Evolutionary conservation across 176 grass and related monocot species (phyloP).

Genomic region (Poa pratensis): DNA sequence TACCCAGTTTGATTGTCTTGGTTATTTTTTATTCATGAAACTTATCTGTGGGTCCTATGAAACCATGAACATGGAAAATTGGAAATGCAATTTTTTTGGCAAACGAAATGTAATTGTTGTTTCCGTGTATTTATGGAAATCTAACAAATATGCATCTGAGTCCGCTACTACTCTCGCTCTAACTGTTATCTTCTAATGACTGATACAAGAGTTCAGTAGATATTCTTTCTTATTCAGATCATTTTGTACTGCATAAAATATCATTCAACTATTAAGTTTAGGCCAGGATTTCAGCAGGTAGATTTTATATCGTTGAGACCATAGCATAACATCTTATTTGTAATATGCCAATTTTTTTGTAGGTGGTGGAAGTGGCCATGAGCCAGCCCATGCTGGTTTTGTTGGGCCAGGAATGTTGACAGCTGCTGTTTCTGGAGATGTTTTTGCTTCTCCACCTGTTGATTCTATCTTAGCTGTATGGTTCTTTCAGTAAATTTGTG

Average conservation of each 20-base stretch:
- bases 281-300: background rate
- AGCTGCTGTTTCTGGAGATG: constrained; percentile 92
- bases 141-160: constrained; percentile 9
- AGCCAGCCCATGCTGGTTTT: constrained; percentile 96
- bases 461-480: constrained; percentile 94
- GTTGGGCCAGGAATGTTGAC: constrained; percentile 99
- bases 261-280: constrained; percentile 3
- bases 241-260: constrained; percentile 2
- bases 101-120: constrained; percentile 14
- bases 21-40: constrained; percentile 3
- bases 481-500: constrained; percentile 39
- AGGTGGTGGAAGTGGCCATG: constrained; percentile 99
- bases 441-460: constrained; percentile 90
- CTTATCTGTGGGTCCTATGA: background rate
- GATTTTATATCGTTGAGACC: constrained; percentile 22
- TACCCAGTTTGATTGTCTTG: background rate
- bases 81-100: background rate
- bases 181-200: background rate
- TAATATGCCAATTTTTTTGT: constrained; percentile 38
- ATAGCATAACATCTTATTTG: constrained; percentile 27
- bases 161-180: constrained; percentile 22
- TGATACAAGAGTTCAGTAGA: background rate
- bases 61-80: background rate
- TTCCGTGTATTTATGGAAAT: background rate
- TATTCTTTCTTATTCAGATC: constrained; percentile 12